phyloP scores from a whole-genome alignment of 495 filamentous ascomycete species.

The Pyronema domesticum region DNA sequence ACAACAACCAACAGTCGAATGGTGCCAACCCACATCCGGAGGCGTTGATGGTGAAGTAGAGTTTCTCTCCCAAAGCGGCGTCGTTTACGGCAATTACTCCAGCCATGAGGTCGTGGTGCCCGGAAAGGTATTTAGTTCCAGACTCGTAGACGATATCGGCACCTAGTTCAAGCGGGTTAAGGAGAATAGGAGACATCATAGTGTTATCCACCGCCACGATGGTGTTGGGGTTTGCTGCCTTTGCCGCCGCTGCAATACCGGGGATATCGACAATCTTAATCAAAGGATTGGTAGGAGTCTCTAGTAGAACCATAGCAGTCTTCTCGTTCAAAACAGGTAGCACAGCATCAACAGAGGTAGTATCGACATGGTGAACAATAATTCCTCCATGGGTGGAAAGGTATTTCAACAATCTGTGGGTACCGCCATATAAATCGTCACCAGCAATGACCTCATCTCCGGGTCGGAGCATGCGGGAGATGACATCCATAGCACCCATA shows the following conservation, averaged over 20 bases:
- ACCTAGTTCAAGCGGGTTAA: conserved; percentile 80
- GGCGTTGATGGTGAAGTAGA: conserved; percentile 92
- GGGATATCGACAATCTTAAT: conserved; percentile 95
- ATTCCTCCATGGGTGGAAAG: conserved; percentile 73
- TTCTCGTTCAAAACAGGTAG: conserved; percentile 48
- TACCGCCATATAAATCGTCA: conserved; percentile 91
- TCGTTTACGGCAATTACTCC: conserved; percentile 86
- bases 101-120: conserved; percentile 97
- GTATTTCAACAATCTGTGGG: conserved; percentile 84
- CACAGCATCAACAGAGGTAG: conserved; percentile 55
- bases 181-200: conserved; percentile 87
- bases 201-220: conserved; percentile 92
- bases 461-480: conserved; percentile 78
- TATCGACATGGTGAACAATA: conserved; percentile 89
- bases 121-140: conserved; percentile 93
- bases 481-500: conserved; percentile 94
- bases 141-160: conserved; percentile 95
- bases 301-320: conserved; percentile 89
- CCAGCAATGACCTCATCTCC: conserved; percentile 95
- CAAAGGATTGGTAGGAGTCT: conserved; percentile 90
- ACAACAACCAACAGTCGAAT: conserved; percentile 87
- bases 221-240: conserved; percentile 62
- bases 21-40: conserved; percentile 86
- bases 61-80: conserved; percentile 56
- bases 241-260: conserved; percentile 51